Percentiles rank a stretch among this genome's conserved stretches.
Conservation (phyloP, 108 stramenopile species). For the Bacterosira constricta region DNA sequence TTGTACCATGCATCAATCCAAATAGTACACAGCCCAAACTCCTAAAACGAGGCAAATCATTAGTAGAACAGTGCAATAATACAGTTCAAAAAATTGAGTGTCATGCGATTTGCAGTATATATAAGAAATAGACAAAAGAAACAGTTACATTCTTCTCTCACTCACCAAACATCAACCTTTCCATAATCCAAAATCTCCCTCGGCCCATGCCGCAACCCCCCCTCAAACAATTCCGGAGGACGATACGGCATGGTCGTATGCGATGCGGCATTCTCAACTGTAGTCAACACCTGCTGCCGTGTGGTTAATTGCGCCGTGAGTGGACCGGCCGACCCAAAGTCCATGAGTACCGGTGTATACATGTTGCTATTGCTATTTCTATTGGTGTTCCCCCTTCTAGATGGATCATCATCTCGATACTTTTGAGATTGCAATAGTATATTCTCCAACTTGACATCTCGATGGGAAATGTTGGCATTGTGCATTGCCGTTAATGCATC, state of each 20-base stretch:
- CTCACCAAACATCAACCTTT: slow-evolving; percentile 79
- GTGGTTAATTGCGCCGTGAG: slow-evolving; percentile 23
- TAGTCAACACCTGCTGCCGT: slow-evolving; percentile 15
- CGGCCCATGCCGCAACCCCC: slow-evolving; percentile 37
- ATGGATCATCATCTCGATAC: neutral
- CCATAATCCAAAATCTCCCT: slow-evolving; percentile 61
- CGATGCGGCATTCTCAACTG: slow-evolving; percentile 59
- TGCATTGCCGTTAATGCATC: slow-evolving; percentile 69
- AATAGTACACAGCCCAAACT: slow-evolving; percentile 78
- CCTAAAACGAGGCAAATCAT: too few species aligned
- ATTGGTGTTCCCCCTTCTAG: neutral
- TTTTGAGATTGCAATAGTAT: slow-evolving; percentile 38
- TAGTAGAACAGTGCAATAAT: too few species aligned
- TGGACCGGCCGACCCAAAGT: slow-evolving; percentile 58
- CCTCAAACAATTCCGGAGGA: slow-evolving; percentile 85
- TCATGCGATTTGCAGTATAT: too few species aligned
- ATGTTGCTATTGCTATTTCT: neutral
- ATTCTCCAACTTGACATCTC: slow-evolving; percentile 88
- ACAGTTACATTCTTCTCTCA: neutral
- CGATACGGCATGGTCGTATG: slow-evolving; percentile 84
- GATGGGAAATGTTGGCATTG: slow-evolving; percentile 63
- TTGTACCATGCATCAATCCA: slow-evolving; percentile 80
- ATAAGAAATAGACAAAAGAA: too few species aligned
- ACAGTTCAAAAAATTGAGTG: too few species aligned
- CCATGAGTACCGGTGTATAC: slow-evolving; percentile 65